Conservation (phyloP, 768 basidiomycete genomes). For the Lactarius pseudohatsudake region DNA sequence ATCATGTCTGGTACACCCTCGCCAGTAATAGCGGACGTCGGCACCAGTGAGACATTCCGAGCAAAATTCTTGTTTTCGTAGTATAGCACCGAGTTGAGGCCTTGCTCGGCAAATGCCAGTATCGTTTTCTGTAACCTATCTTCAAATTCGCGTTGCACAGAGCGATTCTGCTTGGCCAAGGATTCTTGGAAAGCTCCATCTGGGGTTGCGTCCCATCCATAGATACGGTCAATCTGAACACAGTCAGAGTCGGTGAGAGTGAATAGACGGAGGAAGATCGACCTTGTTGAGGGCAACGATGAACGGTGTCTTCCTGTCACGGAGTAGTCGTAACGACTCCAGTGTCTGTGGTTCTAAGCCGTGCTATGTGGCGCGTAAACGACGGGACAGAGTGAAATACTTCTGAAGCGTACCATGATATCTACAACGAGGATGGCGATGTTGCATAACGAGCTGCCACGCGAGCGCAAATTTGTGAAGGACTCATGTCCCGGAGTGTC, state of each 20-base stretch:
- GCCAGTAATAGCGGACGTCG: conserved; percentile 96
- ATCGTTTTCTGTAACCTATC: conserved; percentile 83
- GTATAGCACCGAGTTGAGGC: conserved; percentile 91
- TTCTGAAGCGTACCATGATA: conserved; percentile 70
- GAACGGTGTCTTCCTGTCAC: conserved; percentile 95
- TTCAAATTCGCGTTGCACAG: conserved; percentile 90
- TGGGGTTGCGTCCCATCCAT: conserved; percentile 89
- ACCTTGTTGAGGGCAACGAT: conserved; percentile 97
- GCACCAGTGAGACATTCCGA: conserved; percentile 92
- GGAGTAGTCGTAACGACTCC: conserved; percentile 88
- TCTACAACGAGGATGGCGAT: conserved; percentile 99
- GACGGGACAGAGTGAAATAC: conserved; percentile 6
- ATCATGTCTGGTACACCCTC: conserved; percentile 99
- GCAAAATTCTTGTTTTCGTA: conserved; percentile 97
- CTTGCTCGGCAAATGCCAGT: conserved; percentile 96
- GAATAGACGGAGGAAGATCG: conserved; percentile 22
- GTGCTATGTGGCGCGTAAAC: conserved; percentile 53
- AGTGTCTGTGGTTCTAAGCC: conserved; percentile 97
- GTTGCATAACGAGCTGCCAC: conserved; percentile 96
- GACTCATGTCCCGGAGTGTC: conserved; percentile 99
- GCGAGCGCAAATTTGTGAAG: conserved; percentile 93
- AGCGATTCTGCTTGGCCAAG: conserved; percentile 71
- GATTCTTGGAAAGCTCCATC: conserved; percentile 93
- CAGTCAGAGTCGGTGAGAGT: conserved; percentile 10
- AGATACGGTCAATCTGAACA: conserved; percentile 91